A percentile compares a stretch with the other conserved stretches of the same genome.
Conservation (phyloP, 2,329 filamentous ascomycete genomes). For the Cordyceps javanica region DNA sequence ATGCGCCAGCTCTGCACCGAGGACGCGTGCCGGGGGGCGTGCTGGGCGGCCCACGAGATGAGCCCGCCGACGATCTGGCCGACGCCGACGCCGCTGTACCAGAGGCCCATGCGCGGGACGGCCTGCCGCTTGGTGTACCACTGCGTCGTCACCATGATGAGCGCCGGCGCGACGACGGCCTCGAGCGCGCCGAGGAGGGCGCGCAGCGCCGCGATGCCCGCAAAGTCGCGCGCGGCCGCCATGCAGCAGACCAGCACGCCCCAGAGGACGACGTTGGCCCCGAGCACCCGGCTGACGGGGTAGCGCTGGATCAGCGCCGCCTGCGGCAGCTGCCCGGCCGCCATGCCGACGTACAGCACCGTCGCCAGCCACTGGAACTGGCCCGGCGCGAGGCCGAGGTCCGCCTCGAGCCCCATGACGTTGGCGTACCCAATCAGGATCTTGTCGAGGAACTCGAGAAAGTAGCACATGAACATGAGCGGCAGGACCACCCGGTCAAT, state of each 20-base stretch:
- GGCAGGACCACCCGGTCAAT: constrained; percentile 22
- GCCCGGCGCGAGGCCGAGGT: constrained; percentile 25
- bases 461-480: constrained; percentile 23
- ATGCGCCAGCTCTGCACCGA: constrained; percentile 44
- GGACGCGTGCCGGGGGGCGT: constrained; percentile 29
- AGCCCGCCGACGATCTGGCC: constrained; percentile 37
- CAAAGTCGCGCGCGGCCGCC: constrained; percentile 35
- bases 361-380: constrained; percentile 27
- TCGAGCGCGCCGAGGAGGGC: constrained; percentile 42
- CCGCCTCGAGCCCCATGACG: constrained; percentile 24
- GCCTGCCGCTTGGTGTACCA: constrained; percentile 39
- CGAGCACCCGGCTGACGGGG: constrained; percentile 28
- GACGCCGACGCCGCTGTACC: constrained; percentile 22
- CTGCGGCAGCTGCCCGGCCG: constrained; percentile 23
- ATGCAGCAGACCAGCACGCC: constrained; percentile 37
- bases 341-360: constrained; percentile 26
- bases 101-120: constrained; percentile 37
- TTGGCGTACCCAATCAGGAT: constrained; percentile 25
- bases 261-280: constrained; percentile 28
- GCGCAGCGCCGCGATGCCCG: constrained; percentile 34
- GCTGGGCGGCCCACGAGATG: constrained; percentile 46
- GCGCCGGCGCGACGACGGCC: constrained; percentile 42
- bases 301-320: constrained; percentile 28
- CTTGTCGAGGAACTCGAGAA: constrained; percentile 24
- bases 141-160: constrained; percentile 40